Conservation (phyloP, 2,329 filamentous ascomycete species). For the Pseudocercospora cruenta region DNA sequence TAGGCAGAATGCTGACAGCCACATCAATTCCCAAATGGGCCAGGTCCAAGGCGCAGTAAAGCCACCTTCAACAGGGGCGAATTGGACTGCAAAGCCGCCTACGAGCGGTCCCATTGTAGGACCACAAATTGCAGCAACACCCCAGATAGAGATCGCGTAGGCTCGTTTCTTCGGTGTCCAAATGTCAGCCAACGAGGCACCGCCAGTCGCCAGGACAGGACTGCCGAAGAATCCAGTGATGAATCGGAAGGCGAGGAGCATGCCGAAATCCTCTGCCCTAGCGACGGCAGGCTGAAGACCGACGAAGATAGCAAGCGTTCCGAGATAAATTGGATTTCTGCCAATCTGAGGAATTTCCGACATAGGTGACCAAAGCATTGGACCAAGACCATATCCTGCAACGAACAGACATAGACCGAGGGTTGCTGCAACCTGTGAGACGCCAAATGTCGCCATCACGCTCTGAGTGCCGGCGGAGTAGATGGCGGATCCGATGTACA, state of each 20-base stretch:
- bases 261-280: slow-evolving; percentile 55
- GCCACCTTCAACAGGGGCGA: slow-evolving; percentile 28
- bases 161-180: slow-evolving; percentile 44
- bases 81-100: slow-evolving; percentile 47
- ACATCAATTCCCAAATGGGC: slow-evolving; percentile 48
- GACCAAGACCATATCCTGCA: slow-evolving; percentile 54
- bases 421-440: slow-evolving; percentile 50
- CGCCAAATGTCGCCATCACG: slow-evolving; percentile 50
- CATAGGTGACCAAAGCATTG: slow-evolving; percentile 51
- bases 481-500: slow-evolving; percentile 58
- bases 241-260: slow-evolving; percentile 58
- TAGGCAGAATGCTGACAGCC: slow-evolving; percentile 44
- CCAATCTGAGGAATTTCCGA: slow-evolving; percentile 56
- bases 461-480: slow-evolving; percentile 51
- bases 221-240: slow-evolving; percentile 56
- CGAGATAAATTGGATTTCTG: slow-evolving; percentile 54
- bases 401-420: slow-evolving; percentile 57
- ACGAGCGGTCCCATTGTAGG: slow-evolving; percentile 39
- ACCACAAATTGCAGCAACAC: slow-evolving; percentile 45
- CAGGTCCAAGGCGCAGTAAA: slow-evolving; percentile 43
- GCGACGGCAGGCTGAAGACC: slow-evolving; percentile 54
- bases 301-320: slow-evolving; percentile 54
- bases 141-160: slow-evolving; percentile 47
- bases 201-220: slow-evolving; percentile 51
- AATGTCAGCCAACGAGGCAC: slow-evolving; percentile 50